Conservation (phyloP, 331 rosid species). For the Erythrophleum ivorense region DNA sequence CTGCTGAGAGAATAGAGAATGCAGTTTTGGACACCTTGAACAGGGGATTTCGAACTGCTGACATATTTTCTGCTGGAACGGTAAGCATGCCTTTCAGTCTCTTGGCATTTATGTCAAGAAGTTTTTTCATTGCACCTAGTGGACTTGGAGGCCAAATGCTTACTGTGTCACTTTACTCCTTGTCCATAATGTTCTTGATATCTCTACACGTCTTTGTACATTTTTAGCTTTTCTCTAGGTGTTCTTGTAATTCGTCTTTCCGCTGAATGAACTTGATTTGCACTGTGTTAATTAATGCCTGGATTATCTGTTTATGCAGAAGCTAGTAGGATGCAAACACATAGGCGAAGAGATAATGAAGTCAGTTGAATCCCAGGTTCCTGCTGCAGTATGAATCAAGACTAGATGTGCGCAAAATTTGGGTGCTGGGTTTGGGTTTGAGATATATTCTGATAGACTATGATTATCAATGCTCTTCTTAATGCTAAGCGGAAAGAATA, state of each 20-base stretch:
- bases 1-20: slow-evolving; percentile 84
- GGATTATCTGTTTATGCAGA: slow-evolving; percentile 4
- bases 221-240: background rate
- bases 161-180: background rate
- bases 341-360: slow-evolving; percentile 20
- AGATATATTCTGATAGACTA: background rate
- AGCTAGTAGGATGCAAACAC: slow-evolving; percentile 23
- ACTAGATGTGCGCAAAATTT: background rate
- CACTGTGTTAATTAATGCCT: background rate
- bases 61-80: slow-evolving; percentile 76
- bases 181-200: background rate
- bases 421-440: background rate
- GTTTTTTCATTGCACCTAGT: background rate
- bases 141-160: background rate
- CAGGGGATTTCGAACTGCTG: slow-evolving; percentile 81
- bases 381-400: slow-evolving; percentile 2
- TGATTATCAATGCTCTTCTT: background rate
- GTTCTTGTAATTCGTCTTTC: background rate
- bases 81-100: slow-evolving; percentile 48
- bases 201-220: background rate
- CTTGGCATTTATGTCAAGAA: slow-evolving; percentile 12
- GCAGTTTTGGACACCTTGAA: slow-evolving; percentile 82
- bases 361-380: slow-evolving; percentile 15
- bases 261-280: background rate
- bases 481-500: background rate